phyloP scores from a whole-genome alignment of 345 rosid species.

The Salix suchowensis region DNA sequence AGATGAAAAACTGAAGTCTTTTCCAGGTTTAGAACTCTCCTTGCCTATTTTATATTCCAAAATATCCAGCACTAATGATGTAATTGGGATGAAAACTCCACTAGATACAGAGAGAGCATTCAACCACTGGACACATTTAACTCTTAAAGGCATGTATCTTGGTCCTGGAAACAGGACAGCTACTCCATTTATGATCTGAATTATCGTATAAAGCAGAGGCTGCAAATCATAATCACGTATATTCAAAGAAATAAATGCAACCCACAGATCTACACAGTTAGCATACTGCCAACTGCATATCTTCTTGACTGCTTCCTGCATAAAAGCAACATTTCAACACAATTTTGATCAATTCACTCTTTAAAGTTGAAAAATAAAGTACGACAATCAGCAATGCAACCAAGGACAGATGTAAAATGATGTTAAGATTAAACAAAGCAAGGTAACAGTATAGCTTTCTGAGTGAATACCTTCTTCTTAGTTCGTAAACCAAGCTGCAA shows the following conservation, averaged over 20 bases:
- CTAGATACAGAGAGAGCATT: constrained; percentile 65
- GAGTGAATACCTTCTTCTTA: constrained; percentile 69
- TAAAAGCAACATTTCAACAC: constrained; percentile 19
- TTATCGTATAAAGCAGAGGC: constrained; percentile 49
- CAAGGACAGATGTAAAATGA: neutral
- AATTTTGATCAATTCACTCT: constrained; percentile 6
- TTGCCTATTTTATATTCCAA: constrained; percentile 75
- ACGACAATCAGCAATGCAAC: neutral
- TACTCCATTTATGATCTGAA: constrained; percentile 83
- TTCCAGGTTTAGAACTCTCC: constrained; percentile 48
- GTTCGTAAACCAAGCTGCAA: constrained; percentile 58
- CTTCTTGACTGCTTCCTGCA: constrained; percentile 80
- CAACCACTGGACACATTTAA: constrained; percentile 81
- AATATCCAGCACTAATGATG: constrained; percentile 61
- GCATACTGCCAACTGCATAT: constrained; percentile 75
- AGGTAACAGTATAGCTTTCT: constrained; percentile 1
- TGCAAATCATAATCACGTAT: constrained; percentile 58
- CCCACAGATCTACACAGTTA: constrained; percentile 88
- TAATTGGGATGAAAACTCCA: constrained; percentile 70
- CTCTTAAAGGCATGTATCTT: constrained; percentile 75
- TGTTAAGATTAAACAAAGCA: constrained; percentile 2
- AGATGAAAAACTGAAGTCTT: constrained; percentile 51
- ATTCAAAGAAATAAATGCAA: constrained; percentile 53
- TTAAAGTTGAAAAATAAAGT: neutral
- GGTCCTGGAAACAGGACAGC: constrained; percentile 77